A percentile compares a stretch with the other conserved stretches of the same genome.
Conservation (phyloP, 352 stramenopile species). For the Hyaloperonospora arabidopsidis region DNA sequence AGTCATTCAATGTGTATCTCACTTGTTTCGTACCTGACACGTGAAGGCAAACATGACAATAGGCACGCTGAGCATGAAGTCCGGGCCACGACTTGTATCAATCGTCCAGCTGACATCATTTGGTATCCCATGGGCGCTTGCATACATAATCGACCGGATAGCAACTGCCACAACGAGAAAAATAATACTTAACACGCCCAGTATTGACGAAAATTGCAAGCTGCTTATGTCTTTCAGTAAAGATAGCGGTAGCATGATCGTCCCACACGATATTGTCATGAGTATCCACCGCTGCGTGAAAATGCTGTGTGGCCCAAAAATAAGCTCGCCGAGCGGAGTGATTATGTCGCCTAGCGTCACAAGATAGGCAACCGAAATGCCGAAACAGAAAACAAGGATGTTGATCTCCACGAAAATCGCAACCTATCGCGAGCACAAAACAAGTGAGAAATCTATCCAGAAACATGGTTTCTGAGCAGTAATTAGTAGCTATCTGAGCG, state of each 20-base stretch:
- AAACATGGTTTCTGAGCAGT: neutral
- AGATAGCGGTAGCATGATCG: constrained; percentile 79
- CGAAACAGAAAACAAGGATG: constrained; percentile 83
- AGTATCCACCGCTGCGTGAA: constrained; percentile 68
- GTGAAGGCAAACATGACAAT: constrained; percentile 88
- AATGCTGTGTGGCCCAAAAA: constrained; percentile 51
- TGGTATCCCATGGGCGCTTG: constrained; percentile 44
- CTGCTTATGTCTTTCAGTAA: constrained; percentile 80
- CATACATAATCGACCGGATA: constrained; percentile 69
- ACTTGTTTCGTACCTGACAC: constrained; percentile 43
- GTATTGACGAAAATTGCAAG: constrained; percentile 78
- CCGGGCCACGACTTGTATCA: constrained; percentile 49
- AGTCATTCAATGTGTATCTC: neutral
- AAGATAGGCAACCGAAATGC: constrained; percentile 77
- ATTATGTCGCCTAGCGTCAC: constrained; percentile 79
- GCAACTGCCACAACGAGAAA: constrained; percentile 78
- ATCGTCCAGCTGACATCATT: constrained; percentile 68
- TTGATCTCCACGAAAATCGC: constrained; percentile 82
- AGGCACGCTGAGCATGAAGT: constrained; percentile 83
- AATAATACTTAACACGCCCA: constrained; percentile 78
- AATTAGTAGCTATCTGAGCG: neutral
- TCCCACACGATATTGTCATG: constrained; percentile 67
- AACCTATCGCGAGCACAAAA: constrained; percentile 23
- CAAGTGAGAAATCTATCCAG: constrained; percentile 1
- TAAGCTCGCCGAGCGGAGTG: constrained; percentile 63